Percentiles rank a stretch among this genome's conserved stretches.
These are phyloP conservation scores for Paxillus ammoniavirescens DNA, from an alignment of 768 basidiomycete species.

Conservation along the genomic window DNA sequence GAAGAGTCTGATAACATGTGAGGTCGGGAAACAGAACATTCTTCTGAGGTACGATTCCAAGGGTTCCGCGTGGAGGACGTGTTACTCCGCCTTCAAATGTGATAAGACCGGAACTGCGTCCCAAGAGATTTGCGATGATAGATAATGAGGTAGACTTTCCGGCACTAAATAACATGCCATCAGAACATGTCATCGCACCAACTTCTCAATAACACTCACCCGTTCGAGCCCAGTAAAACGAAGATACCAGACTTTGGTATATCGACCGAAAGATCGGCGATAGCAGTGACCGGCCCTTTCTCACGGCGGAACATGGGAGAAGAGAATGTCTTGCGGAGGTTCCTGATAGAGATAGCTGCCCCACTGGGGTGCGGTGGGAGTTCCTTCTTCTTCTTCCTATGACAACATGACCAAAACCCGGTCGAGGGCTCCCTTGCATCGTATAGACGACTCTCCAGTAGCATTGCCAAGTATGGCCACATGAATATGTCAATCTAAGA, in stretches of 20 bases:
- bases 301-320: slow-evolving; percentile 46
- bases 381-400: slow-evolving; percentile 7
- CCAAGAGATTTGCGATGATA: slow-evolving; percentile 61
- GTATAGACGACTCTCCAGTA: slow-evolving; percentile 60
- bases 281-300: slow-evolving; percentile 55
- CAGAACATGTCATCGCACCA: neutral
- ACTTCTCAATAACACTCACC: slow-evolving; percentile 33
- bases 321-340: slow-evolving; percentile 58
- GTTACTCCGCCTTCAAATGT: slow-evolving; percentile 51
- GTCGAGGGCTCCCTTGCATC: slow-evolving; percentile 46
- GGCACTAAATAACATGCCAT: slow-evolving; percentile 42
- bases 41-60: slow-evolving; percentile 82
- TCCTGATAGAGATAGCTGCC: slow-evolving; percentile 59
- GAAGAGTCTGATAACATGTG: slow-evolving; percentile 68
- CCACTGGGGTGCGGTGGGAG: slow-evolving; percentile 35
- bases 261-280: slow-evolving; percentile 63
- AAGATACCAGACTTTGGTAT: slow-evolving; percentile 76
- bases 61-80: slow-evolving; percentile 57
- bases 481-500: slow-evolving; percentile 68
- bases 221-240: slow-evolving; percentile 73
- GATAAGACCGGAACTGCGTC: slow-evolving; percentile 57
- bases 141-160: slow-evolving; percentile 76
- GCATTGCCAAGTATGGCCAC: slow-evolving; percentile 65
- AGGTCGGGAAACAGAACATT: slow-evolving; percentile 80
- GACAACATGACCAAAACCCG: slow-evolving; percentile 24